phyloP scores from a whole-genome alignment of 345 rosid species.

The Acer negundo region DNA sequence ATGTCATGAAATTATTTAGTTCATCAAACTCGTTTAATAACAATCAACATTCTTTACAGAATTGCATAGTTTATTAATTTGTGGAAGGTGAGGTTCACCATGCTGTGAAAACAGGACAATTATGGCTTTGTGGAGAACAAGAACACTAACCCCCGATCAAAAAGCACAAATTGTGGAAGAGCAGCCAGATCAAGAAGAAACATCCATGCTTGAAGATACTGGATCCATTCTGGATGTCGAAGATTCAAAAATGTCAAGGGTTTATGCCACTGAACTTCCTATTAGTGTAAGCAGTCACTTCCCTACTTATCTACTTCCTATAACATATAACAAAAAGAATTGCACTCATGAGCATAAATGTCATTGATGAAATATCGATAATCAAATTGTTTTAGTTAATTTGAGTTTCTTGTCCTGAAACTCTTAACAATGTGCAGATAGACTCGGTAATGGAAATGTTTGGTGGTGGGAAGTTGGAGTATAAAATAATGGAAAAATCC shows the following conservation, averaged over 20 bases:
- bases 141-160: constrained; percentile 54
- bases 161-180: constrained; percentile 62
- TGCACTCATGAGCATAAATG: not conserved
- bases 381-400: not conserved
- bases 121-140: constrained; percentile 82
- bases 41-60: not conserved
- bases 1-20: not conserved
- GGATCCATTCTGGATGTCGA: constrained; percentile 36
- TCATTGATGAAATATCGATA: not conserved
- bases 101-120: constrained; percentile 59
- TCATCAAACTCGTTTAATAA: not conserved
- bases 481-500: constrained; percentile 71
- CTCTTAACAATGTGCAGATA: constrained; percentile 42
- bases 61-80: not conserved
- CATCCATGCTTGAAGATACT: constrained; percentile 36
- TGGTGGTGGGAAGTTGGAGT: constrained; percentile 68
- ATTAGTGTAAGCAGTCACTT: constrained; percentile 46
- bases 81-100: constrained; percentile 13
- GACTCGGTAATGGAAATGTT: constrained; percentile 64
- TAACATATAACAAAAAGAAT: not conserved
- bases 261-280: constrained; percentile 62
- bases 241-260: constrained; percentile 49
- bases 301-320: not conserved
- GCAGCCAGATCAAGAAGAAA: constrained; percentile 51
- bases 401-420: constrained; percentile 14